Base-by-base conservation (phyloP, 2,329 filamentous ascomycete genomes). In the Thielaviopsis musarum region DNA sequence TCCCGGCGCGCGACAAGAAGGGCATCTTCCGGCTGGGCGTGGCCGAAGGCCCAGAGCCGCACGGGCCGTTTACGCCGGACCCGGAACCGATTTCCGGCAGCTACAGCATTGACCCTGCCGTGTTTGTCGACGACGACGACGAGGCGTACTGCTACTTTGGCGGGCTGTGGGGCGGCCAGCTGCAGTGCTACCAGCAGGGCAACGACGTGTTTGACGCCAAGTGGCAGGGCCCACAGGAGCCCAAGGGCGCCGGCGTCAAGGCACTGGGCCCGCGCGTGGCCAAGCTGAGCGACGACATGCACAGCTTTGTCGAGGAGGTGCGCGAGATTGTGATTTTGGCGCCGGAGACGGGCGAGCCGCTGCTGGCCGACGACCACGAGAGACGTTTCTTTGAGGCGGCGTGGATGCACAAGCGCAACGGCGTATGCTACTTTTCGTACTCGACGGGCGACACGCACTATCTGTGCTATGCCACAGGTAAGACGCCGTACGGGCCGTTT, bases 341-440 rank as follows among this genome's bases (percentile, higher is more conserved):
- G 52, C 75, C 75, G 5, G 80, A 83, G 65, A 78, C 77, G 3
- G 79, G 80, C 5, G 68, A 78, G 66, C 80, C 77, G 0, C 73
- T 90, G 56, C 66, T 71, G 1, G 82, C 83, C 10, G 78, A 84
- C 65, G 85, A 90, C 69, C 87, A 90, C 67, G 83, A 84, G 62
- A 71, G 83, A 17, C 77, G 87, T 7, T 91, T 91, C 76, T 90
- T 91, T 68, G 87, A 91, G 71, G 87, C 85, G 0, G 82, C 86
- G 1, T 90, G 86, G 87, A 75, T 88, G 76, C 86, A 90, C 72
- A 87, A 86, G 75, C 79, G 81, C 66, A 72, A 77, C 0, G 83
- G 77, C 1, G 77, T 74, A 62, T 89, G 89, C 71, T 88, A 88
- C 73, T 86, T 89, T 68, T 84, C 80, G 59, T 88, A 88, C 72